phyloP scores from a whole-genome alignment of 2,329 filamentous ascomycete genomes.

The Colletotrichum sp. region DNA sequence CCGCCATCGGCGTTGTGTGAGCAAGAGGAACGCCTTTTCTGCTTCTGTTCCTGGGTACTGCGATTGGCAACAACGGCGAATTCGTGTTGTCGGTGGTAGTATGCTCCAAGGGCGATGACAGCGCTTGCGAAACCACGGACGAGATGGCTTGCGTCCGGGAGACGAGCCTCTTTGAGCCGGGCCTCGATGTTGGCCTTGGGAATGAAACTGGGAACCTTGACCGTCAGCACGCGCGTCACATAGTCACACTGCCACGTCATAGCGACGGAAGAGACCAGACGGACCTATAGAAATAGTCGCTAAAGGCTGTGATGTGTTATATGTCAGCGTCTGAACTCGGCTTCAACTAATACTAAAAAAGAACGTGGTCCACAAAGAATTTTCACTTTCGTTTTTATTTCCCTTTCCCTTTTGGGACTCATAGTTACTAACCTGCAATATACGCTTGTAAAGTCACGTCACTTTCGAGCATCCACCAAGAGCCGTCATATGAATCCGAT shows the following conservation, averaged over 20 bases:
- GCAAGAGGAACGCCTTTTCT: not conserved
- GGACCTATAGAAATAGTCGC: not conserved
- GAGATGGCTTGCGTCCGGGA: not conserved
- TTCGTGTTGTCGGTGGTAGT: not conserved
- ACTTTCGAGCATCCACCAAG: not conserved
- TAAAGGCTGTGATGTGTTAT: not conserved
- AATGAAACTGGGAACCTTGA: not conserved
- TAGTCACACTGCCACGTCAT: not conserved
- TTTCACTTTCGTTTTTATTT: not conserved
- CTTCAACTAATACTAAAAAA: not conserved
- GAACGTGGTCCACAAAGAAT: not conserved
- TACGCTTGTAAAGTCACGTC: not conserved
- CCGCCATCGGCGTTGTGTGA: not conserved
- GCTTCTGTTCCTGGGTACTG: not conserved
- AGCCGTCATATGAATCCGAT: not conserved
- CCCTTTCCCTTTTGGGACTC: not conserved
- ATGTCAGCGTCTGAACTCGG: not conserved
- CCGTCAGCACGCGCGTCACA: not conserved
- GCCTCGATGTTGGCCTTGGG: not conserved
- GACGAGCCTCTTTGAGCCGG: not conserved
- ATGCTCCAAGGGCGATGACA: not conserved
- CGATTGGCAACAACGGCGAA: fast-evolving
- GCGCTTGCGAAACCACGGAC: not conserved
- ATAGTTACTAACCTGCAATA: not conserved
- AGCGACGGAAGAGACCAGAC: not conserved